Base-by-base conservation (phyloP, 2,329 filamentous ascomycete genomes). In the Fusarium newnesense region DNA sequence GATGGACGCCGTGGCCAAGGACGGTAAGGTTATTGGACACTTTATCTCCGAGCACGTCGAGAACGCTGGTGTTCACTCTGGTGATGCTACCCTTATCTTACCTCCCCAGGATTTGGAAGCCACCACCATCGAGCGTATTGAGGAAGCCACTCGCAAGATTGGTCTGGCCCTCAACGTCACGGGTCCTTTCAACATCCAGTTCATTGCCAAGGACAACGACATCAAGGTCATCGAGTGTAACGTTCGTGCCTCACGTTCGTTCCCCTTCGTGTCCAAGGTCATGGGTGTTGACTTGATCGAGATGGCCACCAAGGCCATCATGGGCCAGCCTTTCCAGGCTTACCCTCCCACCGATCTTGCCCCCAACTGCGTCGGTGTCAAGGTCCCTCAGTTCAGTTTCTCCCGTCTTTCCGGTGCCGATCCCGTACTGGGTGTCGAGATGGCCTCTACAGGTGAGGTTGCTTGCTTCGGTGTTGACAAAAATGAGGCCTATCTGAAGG, bases 151-250 rank as follows among this genome's bases (percentile, higher is more conserved):
- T 19, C 89, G 92, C 76, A 98, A 98, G 89, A 98, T 99, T 77
- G 96, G 93, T 75, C 92, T 93, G 71, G 96, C 96, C 21, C 89
- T 98, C 67, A 98, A 98, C 81, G 93, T 99, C 64, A 98, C 96
- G 44, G 96, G 96, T 56, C 96, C 96, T 28, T 98, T 93, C 89
- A 99, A 99, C 85, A 99, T 99, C 73, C 96, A 99, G 82, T 98
- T 99, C 86, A 99, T 99, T 79, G 96, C 96, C 78, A 98, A 98
- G 86, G 95, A 98, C 82, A 98, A 98, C 81, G 96, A 98, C 76
- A 98, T 99, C 87, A 98, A 98, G 87, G 96, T 99, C 75, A 99
- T 99, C 74, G 96, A 99, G 85, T 98, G 96, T 85, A 99, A 99
- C 79, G 96, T 98, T 69, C 92, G 96, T 72, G 96, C 96, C 21